Percentiles rank a stretch among this genome's conserved stretches.
Evolutionary conservation across 1,284 basidiomycete species (phyloP).

Genomic region (Apiotrichum akiyoshidainum): DNA sequence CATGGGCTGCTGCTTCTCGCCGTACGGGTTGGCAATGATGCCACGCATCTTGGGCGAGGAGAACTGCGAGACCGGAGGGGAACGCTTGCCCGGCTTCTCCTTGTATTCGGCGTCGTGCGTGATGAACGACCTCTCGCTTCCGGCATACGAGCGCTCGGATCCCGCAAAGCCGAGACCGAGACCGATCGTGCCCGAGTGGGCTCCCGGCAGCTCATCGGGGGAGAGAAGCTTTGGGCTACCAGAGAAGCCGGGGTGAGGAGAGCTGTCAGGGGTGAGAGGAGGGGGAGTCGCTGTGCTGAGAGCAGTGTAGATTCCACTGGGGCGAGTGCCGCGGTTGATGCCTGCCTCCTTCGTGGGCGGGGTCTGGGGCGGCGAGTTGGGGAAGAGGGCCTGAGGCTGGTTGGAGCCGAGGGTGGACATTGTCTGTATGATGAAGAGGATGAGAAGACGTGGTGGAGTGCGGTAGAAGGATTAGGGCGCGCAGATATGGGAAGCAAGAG

Average conservation of each 20-base stretch:
- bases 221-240: constrained; percentile 2
- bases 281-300: constrained; percentile 9
- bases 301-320: not conserved
- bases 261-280: constrained; percentile 17
- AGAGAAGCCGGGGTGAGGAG: constrained; percentile 18
- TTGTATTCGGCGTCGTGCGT: not conserved
- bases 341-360: constrained; percentile 1
- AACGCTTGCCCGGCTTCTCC: not conserved
- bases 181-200: constrained; percentile 6
- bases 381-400: constrained; percentile 6
- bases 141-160: not conserved
- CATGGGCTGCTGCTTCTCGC: constrained; percentile 14
- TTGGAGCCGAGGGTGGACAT: not conserved
- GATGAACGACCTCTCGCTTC: too few species aligned
- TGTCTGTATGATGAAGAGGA: not conserved
- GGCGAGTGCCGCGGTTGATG: not conserved
- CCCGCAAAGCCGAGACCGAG: constrained; percentile 13
- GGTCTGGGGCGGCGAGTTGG: constrained; percentile 15
- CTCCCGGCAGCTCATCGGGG: constrained; percentile 7
- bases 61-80: not conserved
- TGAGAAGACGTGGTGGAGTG: not conserved
- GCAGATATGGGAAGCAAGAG: too few species aligned
- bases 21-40: constrained; percentile 28
- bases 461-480: too few species aligned
- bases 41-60: not conserved